Conservation (phyloP, 2,329 filamentous ascomycete genomes). For the Clonostachys rhizophaga region DNA sequence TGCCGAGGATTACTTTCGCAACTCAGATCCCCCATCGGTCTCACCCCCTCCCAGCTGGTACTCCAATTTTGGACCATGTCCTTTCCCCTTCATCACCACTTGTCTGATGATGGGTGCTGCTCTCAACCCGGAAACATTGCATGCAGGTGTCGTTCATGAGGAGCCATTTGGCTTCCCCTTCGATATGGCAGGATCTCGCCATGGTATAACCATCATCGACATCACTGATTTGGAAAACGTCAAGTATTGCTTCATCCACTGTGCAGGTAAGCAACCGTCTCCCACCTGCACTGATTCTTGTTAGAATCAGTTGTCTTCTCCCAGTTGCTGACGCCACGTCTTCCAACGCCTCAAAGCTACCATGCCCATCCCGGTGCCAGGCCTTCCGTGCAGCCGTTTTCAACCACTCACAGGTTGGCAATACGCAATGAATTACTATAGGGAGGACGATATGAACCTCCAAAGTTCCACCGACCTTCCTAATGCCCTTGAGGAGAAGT, state of each 20-base stretch:
- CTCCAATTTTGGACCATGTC: background rate
- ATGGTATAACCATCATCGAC: background rate
- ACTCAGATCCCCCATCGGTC: background rate
- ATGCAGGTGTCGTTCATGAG: background rate
- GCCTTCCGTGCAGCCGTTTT: too few relatives aligned
- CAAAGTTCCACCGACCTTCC: too few relatives aligned
- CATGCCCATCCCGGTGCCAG: too few relatives aligned
- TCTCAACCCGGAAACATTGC: background rate
- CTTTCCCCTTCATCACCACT: background rate
- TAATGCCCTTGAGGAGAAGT: too few relatives aligned
- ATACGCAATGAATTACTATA: too few relatives aligned
- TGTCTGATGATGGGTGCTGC: background rate
- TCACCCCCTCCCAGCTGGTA: background rate
- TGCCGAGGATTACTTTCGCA: background rate
- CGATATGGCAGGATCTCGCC: background rate
- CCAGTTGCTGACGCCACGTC: too few relatives aligned
- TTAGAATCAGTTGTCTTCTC: too few relatives aligned
- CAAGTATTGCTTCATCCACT: constrained; percentile 2
- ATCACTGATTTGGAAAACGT: constrained; percentile 2
- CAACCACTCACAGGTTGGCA: too few relatives aligned
- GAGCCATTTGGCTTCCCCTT: background rate
- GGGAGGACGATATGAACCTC: too few relatives aligned
- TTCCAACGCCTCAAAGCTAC: too few relatives aligned
- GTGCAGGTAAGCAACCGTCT: background rate
- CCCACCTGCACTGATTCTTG: too few relatives aligned